Percentiles rank a stretch among this genome's conserved stretches.
phyloP scores from a whole-genome alignment of 2,329 filamentous ascomycete genomes.

The Pyricularia sp. region DNA sequence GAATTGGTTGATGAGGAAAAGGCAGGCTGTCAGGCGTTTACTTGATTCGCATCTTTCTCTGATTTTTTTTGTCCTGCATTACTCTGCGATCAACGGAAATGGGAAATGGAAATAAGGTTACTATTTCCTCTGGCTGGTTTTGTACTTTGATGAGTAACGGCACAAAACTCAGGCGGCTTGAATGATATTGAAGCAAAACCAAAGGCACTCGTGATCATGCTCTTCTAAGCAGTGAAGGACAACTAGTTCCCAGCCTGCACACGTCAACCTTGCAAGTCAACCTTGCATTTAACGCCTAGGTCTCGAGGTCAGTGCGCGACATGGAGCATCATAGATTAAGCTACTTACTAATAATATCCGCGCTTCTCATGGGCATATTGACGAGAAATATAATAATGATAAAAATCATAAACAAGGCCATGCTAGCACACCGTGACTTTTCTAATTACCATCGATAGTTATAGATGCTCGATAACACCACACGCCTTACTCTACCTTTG shows the following conservation, averaged over 20 bases:
- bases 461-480: not conserved
- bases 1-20: constrained; percentile 1
- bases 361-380: too few relatives aligned
- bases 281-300: not conserved
- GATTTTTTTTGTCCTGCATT: constrained; percentile 5
- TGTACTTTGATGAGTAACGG: constrained; percentile 2
- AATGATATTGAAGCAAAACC: not conserved
- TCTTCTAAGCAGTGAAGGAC: not conserved
- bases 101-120: constrained; percentile 5
- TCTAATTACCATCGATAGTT: too few relatives aligned
- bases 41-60: constrained; percentile 1
- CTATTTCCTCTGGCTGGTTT: constrained; percentile 5
- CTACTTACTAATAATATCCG: too few relatives aligned
- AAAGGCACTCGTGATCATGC: not conserved
- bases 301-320: not conserved
- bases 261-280: not conserved
- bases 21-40: constrained; percentile 1
- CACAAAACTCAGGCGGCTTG: constrained; percentile 1
- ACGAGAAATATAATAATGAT: too few relatives aligned
- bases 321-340: not conserved
- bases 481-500: not conserved
- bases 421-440: too few relatives aligned
- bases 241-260: not conserved
- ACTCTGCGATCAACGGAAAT: constrained; percentile 4
- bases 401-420: too few relatives aligned